Evolutionary conservation across 768 basidiomycete genomes (phyloP).

Genomic region (Tubosaeta brunneosetosa): DNA sequence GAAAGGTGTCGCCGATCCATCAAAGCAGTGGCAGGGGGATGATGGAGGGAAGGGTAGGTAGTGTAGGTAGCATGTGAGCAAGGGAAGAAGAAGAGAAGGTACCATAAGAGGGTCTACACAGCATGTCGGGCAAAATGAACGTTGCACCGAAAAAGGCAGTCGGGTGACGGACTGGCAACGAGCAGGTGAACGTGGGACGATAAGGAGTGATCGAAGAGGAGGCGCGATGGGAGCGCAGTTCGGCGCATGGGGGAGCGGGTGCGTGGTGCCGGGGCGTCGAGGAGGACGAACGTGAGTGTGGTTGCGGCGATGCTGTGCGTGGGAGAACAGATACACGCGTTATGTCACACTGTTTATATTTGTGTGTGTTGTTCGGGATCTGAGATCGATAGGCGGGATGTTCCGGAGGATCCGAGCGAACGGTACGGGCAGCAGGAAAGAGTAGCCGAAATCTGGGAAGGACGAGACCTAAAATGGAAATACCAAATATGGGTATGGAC

Average conservation of each 20-base stretch:
- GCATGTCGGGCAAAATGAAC: not conserved
- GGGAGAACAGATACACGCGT: slow-evolving; percentile 30
- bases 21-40: not conserved
- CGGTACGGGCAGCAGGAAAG: slow-evolving; percentile 33
- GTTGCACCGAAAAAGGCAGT: not conserved
- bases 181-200: not conserved
- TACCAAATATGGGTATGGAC: slow-evolving; percentile 22
- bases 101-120: not conserved
- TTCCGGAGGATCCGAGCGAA: slow-evolving; percentile 30
- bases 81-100: not conserved
- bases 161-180: not conserved
- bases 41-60: too few relatives aligned
- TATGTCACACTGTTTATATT: slow-evolving; percentile 28
- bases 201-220: not conserved
- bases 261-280: not conserved
- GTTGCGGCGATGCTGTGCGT: slow-evolving; percentile 27
- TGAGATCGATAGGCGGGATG: slow-evolving; percentile 31
- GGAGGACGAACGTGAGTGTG: not conserved
- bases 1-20: slow-evolving; percentile 11
- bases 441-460: slow-evolving; percentile 37
- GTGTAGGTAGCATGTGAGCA: not conserved
- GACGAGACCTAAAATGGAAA: slow-evolving; percentile 19
- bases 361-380: slow-evolving; percentile 14
- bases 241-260: slow-evolving; percentile 4
- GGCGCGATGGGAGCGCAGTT: slow-evolving; percentile 14